Conservation (phyloP, 2,329 filamentous ascomycete genomes). For the Phaeosphaeriaceae sp. region DNA sequence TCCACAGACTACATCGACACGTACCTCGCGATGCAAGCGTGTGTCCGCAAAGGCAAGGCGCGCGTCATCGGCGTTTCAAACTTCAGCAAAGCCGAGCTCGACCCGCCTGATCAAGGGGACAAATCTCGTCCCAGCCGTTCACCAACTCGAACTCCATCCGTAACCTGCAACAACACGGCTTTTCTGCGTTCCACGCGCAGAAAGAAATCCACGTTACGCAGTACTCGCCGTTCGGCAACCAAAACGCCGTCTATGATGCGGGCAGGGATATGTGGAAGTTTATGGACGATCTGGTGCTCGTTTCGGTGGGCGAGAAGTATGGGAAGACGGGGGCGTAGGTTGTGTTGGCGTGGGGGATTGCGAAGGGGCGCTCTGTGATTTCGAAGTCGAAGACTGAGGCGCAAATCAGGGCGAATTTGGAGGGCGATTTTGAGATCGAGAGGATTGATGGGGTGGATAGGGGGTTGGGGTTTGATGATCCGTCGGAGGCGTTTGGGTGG, state of each 20-base stretch:
- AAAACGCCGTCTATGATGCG: constrained; percentile 40
- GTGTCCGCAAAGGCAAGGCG: constrained; percentile 42
- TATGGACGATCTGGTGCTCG: constrained; percentile 65
- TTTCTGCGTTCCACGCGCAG: constrained; percentile 34
- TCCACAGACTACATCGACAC: constrained; percentile 38
- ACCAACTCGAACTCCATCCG: constrained; percentile 43
- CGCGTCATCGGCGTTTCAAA: constrained; percentile 44
- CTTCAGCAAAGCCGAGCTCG: constrained; percentile 49
- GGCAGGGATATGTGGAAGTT: constrained; percentile 43
- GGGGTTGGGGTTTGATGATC: constrained; percentile 68
- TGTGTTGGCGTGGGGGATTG: constrained; percentile 85
- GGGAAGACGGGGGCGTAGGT: constrained; percentile 80
- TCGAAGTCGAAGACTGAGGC: constrained; percentile 43
- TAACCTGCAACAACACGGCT: constrained; percentile 36
- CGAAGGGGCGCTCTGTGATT: constrained; percentile 54
- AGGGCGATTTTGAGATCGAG: constrained; percentile 74
- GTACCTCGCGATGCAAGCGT: constrained; percentile 50
- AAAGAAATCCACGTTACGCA: constrained; percentile 43
- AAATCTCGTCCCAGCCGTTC: constrained; percentile 34
- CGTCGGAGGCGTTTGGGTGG: constrained; percentile 62
- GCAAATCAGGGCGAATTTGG: constrained; percentile 39
- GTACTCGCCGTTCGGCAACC: constrained; percentile 45
- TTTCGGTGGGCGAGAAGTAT: constrained; percentile 68
- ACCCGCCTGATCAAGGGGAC: constrained; percentile 59
- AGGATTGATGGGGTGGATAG: constrained; percentile 65